Percentiles rank a stretch among this genome's conserved stretches.
Conservation (phyloP, 805 yeast genomes). For the Debaryomyces maramus region DNA sequence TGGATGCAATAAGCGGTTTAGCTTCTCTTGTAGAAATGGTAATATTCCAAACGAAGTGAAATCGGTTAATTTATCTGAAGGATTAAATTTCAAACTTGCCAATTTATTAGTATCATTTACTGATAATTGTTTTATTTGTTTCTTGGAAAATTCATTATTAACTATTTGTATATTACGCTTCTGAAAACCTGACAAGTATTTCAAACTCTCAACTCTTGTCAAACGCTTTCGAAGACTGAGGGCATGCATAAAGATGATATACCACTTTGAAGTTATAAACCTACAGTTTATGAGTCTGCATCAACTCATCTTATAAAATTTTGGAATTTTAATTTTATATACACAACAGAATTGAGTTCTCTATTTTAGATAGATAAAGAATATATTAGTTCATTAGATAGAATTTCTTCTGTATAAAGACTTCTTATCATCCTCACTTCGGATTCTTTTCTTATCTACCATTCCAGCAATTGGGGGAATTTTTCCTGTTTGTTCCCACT, state of each 20-base stretch:
- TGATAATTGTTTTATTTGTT: not conserved
- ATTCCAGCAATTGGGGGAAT: slow-evolving; percentile 65
- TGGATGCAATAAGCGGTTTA: slow-evolving; percentile 14
- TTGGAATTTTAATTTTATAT: not conserved
- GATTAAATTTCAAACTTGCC: slow-evolving; percentile 7
- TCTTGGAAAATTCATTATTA: not conserved
- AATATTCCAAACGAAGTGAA: slow-evolving; percentile 22
- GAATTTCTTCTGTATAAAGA: slow-evolving; percentile 60
- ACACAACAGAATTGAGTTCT: not conserved
- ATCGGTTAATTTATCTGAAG: slow-evolving; percentile 11
- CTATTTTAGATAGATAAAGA: not conserved
- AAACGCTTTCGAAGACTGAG: not conserved
- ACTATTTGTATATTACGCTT: not conserved
- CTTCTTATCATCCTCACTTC: slow-evolving; percentile 20
- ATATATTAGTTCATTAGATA: slow-evolving; percentile 29
- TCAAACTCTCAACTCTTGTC: not conserved
- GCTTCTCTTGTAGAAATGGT: slow-evolving; percentile 22
- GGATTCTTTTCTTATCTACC: slow-evolving; percentile 16
- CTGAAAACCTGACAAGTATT: not conserved
- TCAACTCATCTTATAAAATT: not conserved
- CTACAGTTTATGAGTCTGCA: too few species aligned
- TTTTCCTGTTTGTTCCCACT: slow-evolving; percentile 51
- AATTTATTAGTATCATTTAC: too few species aligned
- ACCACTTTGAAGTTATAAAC: too few species aligned
- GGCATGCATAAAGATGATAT: not conserved